A percentile compares a stretch with the other conserved stretches of the same genome.
Evolutionary conservation across 371 early-diverging fungal species (phyloP).

Genomic region (Mucor mucedo): DNA sequence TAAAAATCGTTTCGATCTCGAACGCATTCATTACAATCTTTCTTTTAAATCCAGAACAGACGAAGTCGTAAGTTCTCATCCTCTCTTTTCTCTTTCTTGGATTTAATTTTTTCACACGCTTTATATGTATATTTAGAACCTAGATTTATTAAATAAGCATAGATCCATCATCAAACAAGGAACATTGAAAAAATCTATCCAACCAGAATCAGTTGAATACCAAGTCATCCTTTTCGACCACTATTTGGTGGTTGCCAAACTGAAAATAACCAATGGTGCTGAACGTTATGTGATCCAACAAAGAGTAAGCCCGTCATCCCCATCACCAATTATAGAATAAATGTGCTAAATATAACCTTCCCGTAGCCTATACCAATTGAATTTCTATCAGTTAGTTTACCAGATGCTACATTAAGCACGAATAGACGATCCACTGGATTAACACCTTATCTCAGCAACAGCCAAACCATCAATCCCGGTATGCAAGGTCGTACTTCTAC

Average conservation of each 20-base stretch:
- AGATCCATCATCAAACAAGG: constrained; percentile 47
- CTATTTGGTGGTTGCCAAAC: constrained; percentile 45
- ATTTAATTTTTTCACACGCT: constrained; percentile 5
- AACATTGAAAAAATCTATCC: constrained; percentile 51
- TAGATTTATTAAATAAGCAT: constrained; percentile 35
- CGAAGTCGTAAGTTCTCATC: constrained; percentile 34
- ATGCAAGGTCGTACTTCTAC: constrained; percentile 24
- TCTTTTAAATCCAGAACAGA: constrained; percentile 50
- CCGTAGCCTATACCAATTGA: constrained; percentile 79
- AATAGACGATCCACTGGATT: constrained; percentile 34
- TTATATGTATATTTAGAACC: constrained; percentile 26
- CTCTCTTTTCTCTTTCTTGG: neutral
- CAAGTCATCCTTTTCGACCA: constrained; percentile 58
- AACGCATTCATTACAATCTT: constrained; percentile 47
- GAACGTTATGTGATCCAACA: constrained; percentile 46
- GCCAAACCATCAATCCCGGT: constrained; percentile 1
- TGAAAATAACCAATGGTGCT: constrained; percentile 31
- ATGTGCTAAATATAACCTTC: too few relatives aligned
- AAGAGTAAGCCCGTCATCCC: constrained; percentile 23
- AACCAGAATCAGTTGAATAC: constrained; percentile 63
- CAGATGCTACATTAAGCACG: constrained; percentile 11
- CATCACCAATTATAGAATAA: neutral
- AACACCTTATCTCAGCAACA: constrained; percentile 15
- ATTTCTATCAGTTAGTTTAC: constrained; percentile 48
- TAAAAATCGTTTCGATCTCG: constrained; percentile 47